A percentile compares a stretch with the other conserved stretches of the same genome.
Evolutionary conservation across 1,284 basidiomycete genomes (phyloP).

Genomic region (Sanghuangporus sanghuang): DNA sequence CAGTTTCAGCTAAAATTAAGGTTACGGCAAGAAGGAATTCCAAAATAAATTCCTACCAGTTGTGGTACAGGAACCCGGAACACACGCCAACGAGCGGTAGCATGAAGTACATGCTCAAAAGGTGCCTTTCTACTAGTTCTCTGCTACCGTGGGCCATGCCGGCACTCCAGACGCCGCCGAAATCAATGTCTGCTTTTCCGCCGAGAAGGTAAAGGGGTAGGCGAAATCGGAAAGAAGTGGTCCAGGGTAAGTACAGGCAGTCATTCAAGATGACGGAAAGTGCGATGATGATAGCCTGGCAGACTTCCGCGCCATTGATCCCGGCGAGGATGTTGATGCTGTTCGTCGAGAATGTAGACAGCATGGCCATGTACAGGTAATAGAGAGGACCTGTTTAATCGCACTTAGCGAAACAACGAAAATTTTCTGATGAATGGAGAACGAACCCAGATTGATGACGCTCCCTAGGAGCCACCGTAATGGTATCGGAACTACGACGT

Average conservation of each 20-base stretch:
- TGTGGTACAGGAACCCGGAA: conserved; percentile 86
- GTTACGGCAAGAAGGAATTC: neutral
- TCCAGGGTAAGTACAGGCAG: conserved; percentile 85
- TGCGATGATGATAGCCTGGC: conserved; percentile 91
- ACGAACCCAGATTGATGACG: conserved; percentile 83
- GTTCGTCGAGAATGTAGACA: conserved; percentile 97
- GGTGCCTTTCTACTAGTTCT: conserved; percentile 85
- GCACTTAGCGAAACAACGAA: neutral
- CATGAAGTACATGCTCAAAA: conserved; percentile 97
- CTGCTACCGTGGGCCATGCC: conserved; percentile 83
- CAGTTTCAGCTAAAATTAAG: neutral
- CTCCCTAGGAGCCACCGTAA: conserved; percentile 67
- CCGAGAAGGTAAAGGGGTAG: conserved; percentile 68
- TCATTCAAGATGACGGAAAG: conserved; percentile 90
- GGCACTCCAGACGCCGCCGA: conserved; percentile 74
- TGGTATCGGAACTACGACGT: conserved; percentile 90
- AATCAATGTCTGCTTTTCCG: conserved; percentile 56
- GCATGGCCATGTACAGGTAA: conserved; percentile 93
- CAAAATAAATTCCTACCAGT: conserved; percentile 61
- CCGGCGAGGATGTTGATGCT: conserved; percentile 99
- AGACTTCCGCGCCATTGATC: conserved; percentile 94
- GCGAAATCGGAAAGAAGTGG: conserved; percentile 49
- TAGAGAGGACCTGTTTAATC: conserved; percentile 75
- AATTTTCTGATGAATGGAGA: conserved; percentile 8
- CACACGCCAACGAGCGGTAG: conserved; percentile 90